Evolutionary conservation across 148 eudicot species (phyloP).

Genomic region (Silene conica): DNA sequence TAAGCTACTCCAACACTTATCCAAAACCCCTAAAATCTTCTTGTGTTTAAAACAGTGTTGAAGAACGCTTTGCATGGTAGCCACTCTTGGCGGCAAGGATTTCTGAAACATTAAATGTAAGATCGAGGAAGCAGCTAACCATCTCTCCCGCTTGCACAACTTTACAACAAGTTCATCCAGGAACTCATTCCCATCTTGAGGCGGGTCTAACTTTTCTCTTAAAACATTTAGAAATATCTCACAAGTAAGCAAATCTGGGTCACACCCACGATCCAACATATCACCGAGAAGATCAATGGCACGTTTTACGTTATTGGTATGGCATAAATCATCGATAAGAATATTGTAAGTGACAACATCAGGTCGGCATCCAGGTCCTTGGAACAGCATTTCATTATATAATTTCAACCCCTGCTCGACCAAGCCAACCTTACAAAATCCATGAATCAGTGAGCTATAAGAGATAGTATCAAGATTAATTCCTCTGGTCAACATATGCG

Average conservation of each 20-base stretch:
- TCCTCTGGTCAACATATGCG: conserved; percentile 62
- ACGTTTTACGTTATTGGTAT: conserved; percentile 33
- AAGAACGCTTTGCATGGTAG: conserved; percentile 67
- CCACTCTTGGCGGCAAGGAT: conserved; percentile 52
- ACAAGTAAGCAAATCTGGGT: conserved; percentile 73
- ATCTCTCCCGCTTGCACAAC: conserved; percentile 49
- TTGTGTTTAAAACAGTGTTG: conserved; percentile 50
- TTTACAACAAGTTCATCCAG: conserved; percentile 58
- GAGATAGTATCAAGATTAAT: conserved; percentile 60
- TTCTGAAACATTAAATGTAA: conserved; percentile 69
- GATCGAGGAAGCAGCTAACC: conserved; percentile 54
- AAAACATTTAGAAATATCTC: conserved; percentile 60
- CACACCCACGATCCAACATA: conserved; percentile 76
- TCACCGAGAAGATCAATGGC: conserved; percentile 72
- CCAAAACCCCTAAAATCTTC: conserved; percentile 43
- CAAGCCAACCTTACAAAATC: conserved; percentile 67
- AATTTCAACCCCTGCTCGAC: conserved; percentile 59
- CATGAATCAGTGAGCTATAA: conserved; percentile 84
- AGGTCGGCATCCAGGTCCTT: conserved; percentile 46
- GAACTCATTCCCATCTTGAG: conserved; percentile 63
- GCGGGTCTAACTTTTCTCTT: conserved; percentile 52
- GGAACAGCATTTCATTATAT: conserved; percentile 69
- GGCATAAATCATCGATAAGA: conserved; percentile 68
- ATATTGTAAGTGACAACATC: conserved; percentile 81
- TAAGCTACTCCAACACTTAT: conserved; percentile 53